Evolutionary conservation across 1,284 basidiomycete species (phyloP).

Genomic region (Bondarzewia mesenterica): DNA sequence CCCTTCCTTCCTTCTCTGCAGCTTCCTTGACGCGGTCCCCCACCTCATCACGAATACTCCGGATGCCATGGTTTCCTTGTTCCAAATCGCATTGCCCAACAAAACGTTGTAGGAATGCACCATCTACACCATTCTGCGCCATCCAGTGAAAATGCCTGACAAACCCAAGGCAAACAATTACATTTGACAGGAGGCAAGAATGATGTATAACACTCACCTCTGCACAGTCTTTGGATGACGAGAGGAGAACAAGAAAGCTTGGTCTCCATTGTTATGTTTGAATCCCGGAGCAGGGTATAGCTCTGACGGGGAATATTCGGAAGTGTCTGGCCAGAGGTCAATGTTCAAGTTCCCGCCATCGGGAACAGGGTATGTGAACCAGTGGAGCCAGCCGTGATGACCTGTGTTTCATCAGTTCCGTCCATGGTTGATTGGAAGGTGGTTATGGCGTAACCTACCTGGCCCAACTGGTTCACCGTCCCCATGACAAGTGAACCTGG

Average conservation of each 20-base stretch:
- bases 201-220: slow-evolving; percentile 26
- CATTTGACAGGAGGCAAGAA: neutral
- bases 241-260: slow-evolving; percentile 65
- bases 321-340: slow-evolving; percentile 71
- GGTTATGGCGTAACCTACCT: slow-evolving; percentile 25
- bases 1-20: slow-evolving; percentile 67
- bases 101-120: slow-evolving; percentile 72
- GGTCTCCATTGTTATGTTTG: slow-evolving; percentile 42
- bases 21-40: slow-evolving; percentile 61
- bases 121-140: slow-evolving; percentile 69
- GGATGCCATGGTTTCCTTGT: slow-evolving; percentile 41
- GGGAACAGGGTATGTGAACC: slow-evolving; percentile 59
- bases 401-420: too few species aligned
- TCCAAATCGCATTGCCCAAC: slow-evolving; percentile 54
- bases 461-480: slow-evolving; percentile 58
- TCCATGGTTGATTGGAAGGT: neutral
- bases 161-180: neutral
- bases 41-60: slow-evolving; percentile 60
- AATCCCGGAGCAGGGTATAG: slow-evolving; percentile 63
- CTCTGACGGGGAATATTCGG: slow-evolving; percentile 59
- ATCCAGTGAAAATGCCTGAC: slow-evolving; percentile 73
- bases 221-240: slow-evolving; percentile 64
- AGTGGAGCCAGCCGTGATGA: slow-evolving; percentile 80
- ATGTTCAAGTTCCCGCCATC: slow-evolving; percentile 60
- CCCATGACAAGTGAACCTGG: slow-evolving; percentile 63